Conservation (phyloP, 2,329 filamentous ascomycete species). For the Diaporthe vexans region DNA sequence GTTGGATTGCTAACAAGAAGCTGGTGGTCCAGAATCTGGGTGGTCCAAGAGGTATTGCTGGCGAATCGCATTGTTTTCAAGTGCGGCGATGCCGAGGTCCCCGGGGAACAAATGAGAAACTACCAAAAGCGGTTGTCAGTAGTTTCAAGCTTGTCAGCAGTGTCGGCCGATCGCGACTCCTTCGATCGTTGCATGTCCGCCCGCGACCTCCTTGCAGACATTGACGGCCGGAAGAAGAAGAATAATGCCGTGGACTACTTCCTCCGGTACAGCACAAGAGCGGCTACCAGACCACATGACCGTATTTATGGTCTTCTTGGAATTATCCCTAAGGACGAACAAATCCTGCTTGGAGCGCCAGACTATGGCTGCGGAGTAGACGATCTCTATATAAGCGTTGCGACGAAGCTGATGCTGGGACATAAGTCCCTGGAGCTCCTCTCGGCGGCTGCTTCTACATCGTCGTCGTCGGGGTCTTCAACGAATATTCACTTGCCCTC, state of each 20-base stretch:
- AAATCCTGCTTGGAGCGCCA: not conserved
- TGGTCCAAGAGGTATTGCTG: not conserved
- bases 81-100: not conserved
- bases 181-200: not conserved
- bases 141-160: no score
- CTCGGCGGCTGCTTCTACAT: accelerated
- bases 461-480: no score
- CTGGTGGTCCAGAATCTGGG: not conserved
- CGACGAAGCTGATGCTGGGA: not conserved
- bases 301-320: not conserved
- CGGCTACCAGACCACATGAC: not conserved
- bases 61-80: not conserved
- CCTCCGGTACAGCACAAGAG: not conserved
- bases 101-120: not conserved
- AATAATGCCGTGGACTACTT: not conserved
- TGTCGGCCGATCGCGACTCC: not conserved
- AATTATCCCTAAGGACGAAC: not conserved
- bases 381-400: not conserved
- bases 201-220: not conserved
- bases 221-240: not conserved
- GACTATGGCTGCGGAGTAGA: not conserved
- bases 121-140: not conserved
- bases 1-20: not conserved
- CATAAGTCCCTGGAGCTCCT: not conserved
- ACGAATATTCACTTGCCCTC: not conserved